Percentiles rank a stretch among this genome's conserved stretches.
Evolutionary conservation across 2,329 filamentous ascomycete genomes (phyloP).

Genomic region (Fusarium continuum): DNA sequence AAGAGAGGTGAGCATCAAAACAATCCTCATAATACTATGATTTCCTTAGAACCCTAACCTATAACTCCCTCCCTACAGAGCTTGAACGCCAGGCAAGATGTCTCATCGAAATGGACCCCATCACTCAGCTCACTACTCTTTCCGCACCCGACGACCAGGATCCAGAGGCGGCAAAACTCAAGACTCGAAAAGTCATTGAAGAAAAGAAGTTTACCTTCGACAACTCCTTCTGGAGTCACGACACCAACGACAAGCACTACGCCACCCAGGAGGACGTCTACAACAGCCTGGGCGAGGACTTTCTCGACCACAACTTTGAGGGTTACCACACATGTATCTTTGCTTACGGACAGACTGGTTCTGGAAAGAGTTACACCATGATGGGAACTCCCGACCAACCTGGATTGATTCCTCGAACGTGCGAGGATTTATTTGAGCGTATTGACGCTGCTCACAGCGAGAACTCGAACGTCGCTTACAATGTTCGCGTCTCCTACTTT

Average conservation of each 20-base stretch:
- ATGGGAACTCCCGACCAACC: constrained; percentile 90
- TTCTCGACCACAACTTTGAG: constrained; percentile 98
- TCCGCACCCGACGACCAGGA: constrained; percentile 70
- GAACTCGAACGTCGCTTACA: constrained; percentile 92
- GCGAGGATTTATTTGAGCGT: constrained; percentile 93
- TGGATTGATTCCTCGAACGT: constrained; percentile 93
- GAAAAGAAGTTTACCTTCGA: constrained; percentile 96
- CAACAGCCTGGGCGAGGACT: constrained; percentile 92
- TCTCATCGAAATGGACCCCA: constrained; percentile 89
- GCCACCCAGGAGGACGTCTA: constrained; percentile 94
- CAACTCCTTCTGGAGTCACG: constrained; percentile 97
- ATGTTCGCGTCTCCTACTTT: constrained; percentile 97
- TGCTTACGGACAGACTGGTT: constrained; percentile 96
- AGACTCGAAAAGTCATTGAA: constrained; percentile 78
- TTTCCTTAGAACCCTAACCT: not conserved
- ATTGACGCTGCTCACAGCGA: constrained; percentile 82
- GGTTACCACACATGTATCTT: constrained; percentile 99
- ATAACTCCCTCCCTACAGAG: constrained; percentile 66
- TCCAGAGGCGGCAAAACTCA: constrained; percentile 64
- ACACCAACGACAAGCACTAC: constrained; percentile 82
- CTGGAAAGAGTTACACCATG: constrained; percentile 97
- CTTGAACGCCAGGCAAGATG: constrained; percentile 82
- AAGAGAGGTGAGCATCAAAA: constrained; percentile 69
- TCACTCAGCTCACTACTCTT: constrained; percentile 84
- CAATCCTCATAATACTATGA: not conserved